Evolutionary conservation across 352 stramenopile genomes (phyloP), one percentile per base, ranked within the genome.

Genomic region (Globisporangium nagaii): DNA sequence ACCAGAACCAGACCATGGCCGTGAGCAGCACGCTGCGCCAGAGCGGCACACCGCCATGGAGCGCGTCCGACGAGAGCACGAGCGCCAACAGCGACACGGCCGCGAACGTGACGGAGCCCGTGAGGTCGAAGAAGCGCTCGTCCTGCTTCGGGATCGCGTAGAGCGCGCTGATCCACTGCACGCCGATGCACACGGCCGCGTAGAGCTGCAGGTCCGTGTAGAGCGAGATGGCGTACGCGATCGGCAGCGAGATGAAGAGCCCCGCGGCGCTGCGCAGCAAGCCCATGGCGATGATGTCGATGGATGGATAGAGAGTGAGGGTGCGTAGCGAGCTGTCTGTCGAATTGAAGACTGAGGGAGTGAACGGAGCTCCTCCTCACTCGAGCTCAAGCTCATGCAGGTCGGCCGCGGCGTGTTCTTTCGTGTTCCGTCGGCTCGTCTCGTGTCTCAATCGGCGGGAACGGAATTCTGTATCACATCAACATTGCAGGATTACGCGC

Each of bases 41-140:
- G 13, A 63, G 59, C 46, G 70, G 58, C 2, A 32, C 19, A 12
- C 7, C 32, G 31, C 50, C 64, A 10, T 60, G 28, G 12, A 58
- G n/a, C n/a, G n/a, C n/a, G n/a, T n/a, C n/a, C 37, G 13, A 54
- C 17, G 31, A 61, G 31, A 22, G 39, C 47, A 43, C 47, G 35
- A 71, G 78, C 40, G 70, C 72, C 17, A 86, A 53, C 25, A 85
- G 54, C 30, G 78, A 81, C 28, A 93, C 66, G 2, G 59, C 49
- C 27, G 73, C 77, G 59, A 87, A 91, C 22, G 86, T 95, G 28
- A 71, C 49, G n/a, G 84, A 78, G 41, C 86, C 86, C 17, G 82
- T 93, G 45, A 94, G 63, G 60, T 96, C 86, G 59, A 91, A 93
- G 58, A 83, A 89, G 17, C 66, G 82, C 60, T 95, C 86, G 52